Conservation (phyloP, 495 filamentous ascomycete genomes). For the Aspergillus sparsus region DNA sequence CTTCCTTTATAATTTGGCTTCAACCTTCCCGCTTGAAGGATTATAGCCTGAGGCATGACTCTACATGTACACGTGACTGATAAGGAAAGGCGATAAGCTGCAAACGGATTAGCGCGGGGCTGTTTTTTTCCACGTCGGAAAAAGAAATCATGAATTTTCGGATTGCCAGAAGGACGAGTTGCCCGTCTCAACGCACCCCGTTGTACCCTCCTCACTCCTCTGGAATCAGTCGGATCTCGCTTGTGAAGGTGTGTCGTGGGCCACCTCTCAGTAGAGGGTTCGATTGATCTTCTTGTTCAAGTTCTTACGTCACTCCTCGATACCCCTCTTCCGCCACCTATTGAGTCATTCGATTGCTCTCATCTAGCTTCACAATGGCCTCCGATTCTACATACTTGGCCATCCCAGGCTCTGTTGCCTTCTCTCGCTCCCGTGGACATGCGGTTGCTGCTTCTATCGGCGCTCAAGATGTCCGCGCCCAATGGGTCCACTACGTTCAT, state of each 20-base stretch:
- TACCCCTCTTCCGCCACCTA: conserved; percentile 8
- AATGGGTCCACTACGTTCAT: conserved; percentile 68
- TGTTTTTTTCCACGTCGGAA: conserved; percentile 13
- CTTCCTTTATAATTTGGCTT: too few relatives aligned
- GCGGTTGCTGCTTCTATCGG: conserved; percentile 54
- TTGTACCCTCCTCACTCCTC: conserved; percentile 12
- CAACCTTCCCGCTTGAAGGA: background rate
- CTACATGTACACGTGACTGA: conserved; percentile 31
- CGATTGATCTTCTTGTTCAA: conserved; percentile 5
- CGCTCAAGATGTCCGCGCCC: conserved; percentile 57
- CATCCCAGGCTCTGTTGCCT: conserved; percentile 54
- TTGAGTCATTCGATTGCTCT: conserved; percentile 17
- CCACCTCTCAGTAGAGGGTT: conserved; percentile 19
- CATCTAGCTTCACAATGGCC: conserved; percentile 35
- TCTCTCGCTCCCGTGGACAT: conserved; percentile 54
- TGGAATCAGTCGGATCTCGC: conserved; percentile 22
- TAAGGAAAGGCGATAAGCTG: conserved; percentile 34
- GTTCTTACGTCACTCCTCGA: background rate
- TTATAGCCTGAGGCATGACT: conserved; percentile 5
- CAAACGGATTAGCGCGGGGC: conserved; percentile 37
- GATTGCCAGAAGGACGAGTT: conserved; percentile 18
- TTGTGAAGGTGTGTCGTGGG: conserved; percentile 24
- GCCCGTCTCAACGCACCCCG: conserved; percentile 19
- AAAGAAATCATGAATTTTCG: conserved; percentile 27
- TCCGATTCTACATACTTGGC: conserved; percentile 44